Conservation (phyloP, 1,284 basidiomycete species). For the Microbotryum scabiosae region DNA sequence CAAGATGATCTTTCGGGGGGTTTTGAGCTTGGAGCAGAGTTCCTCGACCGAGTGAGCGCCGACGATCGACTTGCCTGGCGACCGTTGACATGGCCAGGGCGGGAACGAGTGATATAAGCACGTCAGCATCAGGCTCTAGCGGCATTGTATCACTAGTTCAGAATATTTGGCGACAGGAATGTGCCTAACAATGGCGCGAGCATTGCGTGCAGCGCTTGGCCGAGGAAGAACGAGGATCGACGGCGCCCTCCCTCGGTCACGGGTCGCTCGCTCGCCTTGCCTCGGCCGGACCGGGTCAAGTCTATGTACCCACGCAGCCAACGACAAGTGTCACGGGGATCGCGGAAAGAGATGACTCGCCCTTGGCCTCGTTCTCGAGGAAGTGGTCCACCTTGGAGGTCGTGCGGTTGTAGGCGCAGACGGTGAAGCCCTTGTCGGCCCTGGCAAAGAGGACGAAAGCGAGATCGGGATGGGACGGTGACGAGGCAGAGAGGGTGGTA, state of each 20-base stretch:
- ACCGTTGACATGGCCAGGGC: background rate
- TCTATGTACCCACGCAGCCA: background rate
- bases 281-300: background rate
- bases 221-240: conserved; percentile 15
- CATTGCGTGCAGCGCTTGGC: too few species aligned
- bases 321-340: background rate
- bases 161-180: too few species aligned
- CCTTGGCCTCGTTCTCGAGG: conserved; percentile 95
- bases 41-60: conserved; percentile 93
- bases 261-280: background rate
- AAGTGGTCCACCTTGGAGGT: conserved; percentile 93
- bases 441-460: conserved; percentile 3
- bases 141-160: too few species aligned
- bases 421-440: conserved; percentile 97
- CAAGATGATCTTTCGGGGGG: conserved; percentile 72
- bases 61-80: conserved; percentile 78
- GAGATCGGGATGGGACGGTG: background rate
- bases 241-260: conserved; percentile 1
- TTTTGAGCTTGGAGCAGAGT: conserved; percentile 53
- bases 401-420: conserved; percentile 95
- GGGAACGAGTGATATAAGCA: background rate
- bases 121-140: background rate
- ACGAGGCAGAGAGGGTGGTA: background rate
- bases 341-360: conserved; percentile 44
- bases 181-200: too few species aligned